Evolutionary conservation across 805 yeast genomes (phyloP), one percentile per base, ranked within the genome.

Genomic region (Lipomyces oligophaga): DNA sequence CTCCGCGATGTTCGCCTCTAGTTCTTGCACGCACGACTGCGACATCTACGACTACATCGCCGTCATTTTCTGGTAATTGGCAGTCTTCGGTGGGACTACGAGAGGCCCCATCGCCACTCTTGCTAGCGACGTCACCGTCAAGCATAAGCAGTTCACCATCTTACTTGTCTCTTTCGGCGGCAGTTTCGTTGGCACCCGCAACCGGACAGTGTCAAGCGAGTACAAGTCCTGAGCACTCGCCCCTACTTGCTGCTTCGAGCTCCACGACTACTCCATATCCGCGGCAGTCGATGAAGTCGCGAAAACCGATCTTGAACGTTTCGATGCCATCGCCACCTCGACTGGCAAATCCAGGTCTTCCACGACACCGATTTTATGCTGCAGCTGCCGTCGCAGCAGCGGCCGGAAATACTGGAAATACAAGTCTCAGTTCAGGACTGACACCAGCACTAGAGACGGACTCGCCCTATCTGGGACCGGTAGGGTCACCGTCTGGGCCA

Each of bases 401-500:
- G n/a, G n/a, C n/a, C n/a, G n/a, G n/a, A n/a, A n/a, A n/a, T n/a
- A n/a, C n/a, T n/a, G n/a, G n/a, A n/a, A n/a, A n/a, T n/a, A n/a
- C n/a, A n/a, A n/a, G n/a, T n/a, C n/a, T n/a, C n/a, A n/a, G n/a
- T n/a, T n/a, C n/a, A n/a, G n/a, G n/a, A n/a, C n/a, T n/a, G n/a
- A n/a, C n/a, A n/a, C n/a, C n/a, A n/a, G n/a, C n/a, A n/a, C n/a
- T n/a, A n/a, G n/a, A n/a, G n/a, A n/a, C n/a, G n/a, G n/a, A n/a
- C n/a, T n/a, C n/a, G n/a, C n/a, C 55, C 19, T 51, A 51, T 27
- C 39, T 51, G 10, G 43, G 32, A 18, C 55, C 55, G 3, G 47
- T 43, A 3, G 55, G 55, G 6, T 51, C 55, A 3, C 55, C 55
- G 4, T 21, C 32, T 5, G 55, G 55, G 3, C 54, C 55, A 11